Conservation (phyloP, 2,329 filamentous ascomycete genomes). For the Xylariaceae sp. region DNA sequence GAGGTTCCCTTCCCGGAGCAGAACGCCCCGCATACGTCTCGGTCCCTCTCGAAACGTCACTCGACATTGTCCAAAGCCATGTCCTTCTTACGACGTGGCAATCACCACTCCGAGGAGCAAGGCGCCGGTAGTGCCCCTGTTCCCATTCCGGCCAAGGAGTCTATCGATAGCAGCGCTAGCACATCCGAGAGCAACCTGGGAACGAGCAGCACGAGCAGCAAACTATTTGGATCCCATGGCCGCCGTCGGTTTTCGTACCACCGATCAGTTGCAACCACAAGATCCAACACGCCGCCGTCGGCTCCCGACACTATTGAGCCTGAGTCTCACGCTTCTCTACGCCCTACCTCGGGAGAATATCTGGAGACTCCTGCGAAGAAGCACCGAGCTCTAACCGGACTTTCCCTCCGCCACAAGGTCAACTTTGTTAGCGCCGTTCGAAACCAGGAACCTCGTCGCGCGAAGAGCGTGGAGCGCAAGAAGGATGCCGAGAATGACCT, state of each 20-base stretch:
- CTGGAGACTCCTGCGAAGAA: slow-evolving; percentile 44
- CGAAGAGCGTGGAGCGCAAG: slow-evolving; percentile 31
- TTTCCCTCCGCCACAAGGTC: slow-evolving; percentile 45
- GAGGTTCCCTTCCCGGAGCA: slow-evolving; percentile 18
- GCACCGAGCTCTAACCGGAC: slow-evolving; percentile 46
- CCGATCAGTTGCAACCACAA: slow-evolving; percentile 28
- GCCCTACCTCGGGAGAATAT: slow-evolving; percentile 44
- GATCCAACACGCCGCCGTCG: slow-evolving; percentile 34
- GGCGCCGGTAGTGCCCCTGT: slow-evolving; percentile 7
- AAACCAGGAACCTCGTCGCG: slow-evolving; percentile 23
- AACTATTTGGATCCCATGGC: slow-evolving; percentile 7
- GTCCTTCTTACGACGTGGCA: slow-evolving; percentile 28
- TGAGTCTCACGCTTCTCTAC: slow-evolving; percentile 24
- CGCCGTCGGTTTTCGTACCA: slow-evolving; percentile 33
- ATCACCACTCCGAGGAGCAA: slow-evolving; percentile 27
- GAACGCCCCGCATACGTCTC: slow-evolving; percentile 15
- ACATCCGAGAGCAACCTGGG: slow-evolving; percentile 24
- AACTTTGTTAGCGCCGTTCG: slow-evolving; percentile 38
- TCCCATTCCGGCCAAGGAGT: slow-evolving; percentile 22
- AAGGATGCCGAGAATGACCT: slow-evolving; percentile 29
- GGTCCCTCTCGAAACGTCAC: slow-evolving; percentile 20
- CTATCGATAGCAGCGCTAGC: slow-evolving; percentile 25
- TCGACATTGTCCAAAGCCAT: slow-evolving; percentile 26
- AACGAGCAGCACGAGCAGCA: slow-evolving; percentile 21
- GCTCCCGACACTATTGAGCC: slow-evolving; percentile 30